A percentile compares a stretch with the other conserved stretches of the same genome.
Conservation (phyloP, 1,284 basidiomycete species). For the Trichosporon coremiiforme region DNA sequence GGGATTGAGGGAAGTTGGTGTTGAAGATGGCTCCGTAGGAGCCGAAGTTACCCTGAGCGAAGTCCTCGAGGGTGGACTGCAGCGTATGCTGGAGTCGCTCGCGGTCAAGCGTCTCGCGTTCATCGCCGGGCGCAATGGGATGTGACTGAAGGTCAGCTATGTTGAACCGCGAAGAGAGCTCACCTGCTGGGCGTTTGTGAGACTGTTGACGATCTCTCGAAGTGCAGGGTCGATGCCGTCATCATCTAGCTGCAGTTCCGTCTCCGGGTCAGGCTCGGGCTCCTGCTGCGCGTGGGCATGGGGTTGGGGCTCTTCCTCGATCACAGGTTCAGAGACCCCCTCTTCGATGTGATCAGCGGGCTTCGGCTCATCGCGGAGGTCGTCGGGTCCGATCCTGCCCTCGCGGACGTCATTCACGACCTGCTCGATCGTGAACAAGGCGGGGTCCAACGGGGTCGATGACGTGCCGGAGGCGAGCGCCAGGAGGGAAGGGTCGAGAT, state of each 20-base stretch:
- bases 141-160: slow-evolving; percentile 28
- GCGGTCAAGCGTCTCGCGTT: slow-evolving; percentile 44
- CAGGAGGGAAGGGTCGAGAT: slow-evolving; percentile 28
- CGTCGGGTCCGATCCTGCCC: slow-evolving; percentile 35
- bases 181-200: slow-evolving; percentile 53
- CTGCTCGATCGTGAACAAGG: slow-evolving; percentile 43
- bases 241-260: slow-evolving; percentile 34
- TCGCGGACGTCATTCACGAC: slow-evolving; percentile 45
- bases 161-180: background rate
- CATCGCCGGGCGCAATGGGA: slow-evolving; percentile 32
- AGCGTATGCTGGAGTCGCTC: slow-evolving; percentile 43
- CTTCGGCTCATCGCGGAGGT: slow-evolving; percentile 11
- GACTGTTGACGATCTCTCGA: slow-evolving; percentile 53
- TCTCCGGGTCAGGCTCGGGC: slow-evolving; percentile 14
- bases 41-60: slow-evolving; percentile 30
- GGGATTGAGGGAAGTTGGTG: slow-evolving; percentile 31
- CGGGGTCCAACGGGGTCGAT: slow-evolving; percentile 39
- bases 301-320: slow-evolving; percentile 11
- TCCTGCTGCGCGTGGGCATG: background rate
- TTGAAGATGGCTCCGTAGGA: slow-evolving; percentile 32
- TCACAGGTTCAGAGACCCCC: background rate
- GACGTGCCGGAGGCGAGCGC: slow-evolving; percentile 21
- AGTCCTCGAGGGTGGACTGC: slow-evolving; percentile 46
- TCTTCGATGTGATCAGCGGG: slow-evolving; percentile 9
- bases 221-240: slow-evolving; percentile 53